Evolutionary conservation across 768 basidiomycete genomes (phyloP), one percentile per base, ranked within the genome.

Genomic region (Dacryopinax spathularia): DNA sequence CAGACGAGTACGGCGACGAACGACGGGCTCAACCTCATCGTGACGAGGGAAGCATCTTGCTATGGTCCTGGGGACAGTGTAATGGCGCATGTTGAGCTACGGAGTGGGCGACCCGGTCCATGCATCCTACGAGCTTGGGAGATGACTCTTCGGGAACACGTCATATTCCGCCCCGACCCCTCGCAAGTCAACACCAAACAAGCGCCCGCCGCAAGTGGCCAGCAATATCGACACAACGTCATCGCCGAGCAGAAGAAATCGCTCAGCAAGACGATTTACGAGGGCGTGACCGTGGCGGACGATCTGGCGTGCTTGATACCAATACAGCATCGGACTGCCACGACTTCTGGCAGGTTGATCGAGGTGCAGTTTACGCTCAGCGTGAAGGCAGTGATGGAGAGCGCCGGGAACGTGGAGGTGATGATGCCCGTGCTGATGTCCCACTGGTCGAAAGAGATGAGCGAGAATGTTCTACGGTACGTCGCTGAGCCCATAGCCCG

Each of bases 1-100:
- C 88, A 91, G 69, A 80, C 79, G 34, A 86, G 89, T n/a, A 79
- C 81, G 16, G 74, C 83, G 18, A 69, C 77, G 1, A 82, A 85
- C 66, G 86, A 90, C 2, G 86, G 85, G 29, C 80, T 91, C 18
- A 84, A 80, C 25, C 82, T 96, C 65, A 83, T 81, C 43, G 86
- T 92, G 20, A 84, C 88, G 29, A 85, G 93, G 35, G 78, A 78
- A 27, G 80, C 83, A 64, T 86, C 86, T 6, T 94, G 92, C 69
- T 91, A 86, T 68, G 91, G 91, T 1, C 89, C 92, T 0, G 88
- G 87, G 3, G 92, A 95, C 74, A 83, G 84, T 20, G 82, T 94
- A 34, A 76, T 82, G 13, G 80, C 92, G 59, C 79, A 78, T 34
- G 89, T 88, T 0, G 81, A 83, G 7, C 77, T 95, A 64, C 85